These are phyloP conservation scores for Nicotiana noctiflora DNA, from an alignment of 257 asterid species.

Conservation along the genomic window DNA sequence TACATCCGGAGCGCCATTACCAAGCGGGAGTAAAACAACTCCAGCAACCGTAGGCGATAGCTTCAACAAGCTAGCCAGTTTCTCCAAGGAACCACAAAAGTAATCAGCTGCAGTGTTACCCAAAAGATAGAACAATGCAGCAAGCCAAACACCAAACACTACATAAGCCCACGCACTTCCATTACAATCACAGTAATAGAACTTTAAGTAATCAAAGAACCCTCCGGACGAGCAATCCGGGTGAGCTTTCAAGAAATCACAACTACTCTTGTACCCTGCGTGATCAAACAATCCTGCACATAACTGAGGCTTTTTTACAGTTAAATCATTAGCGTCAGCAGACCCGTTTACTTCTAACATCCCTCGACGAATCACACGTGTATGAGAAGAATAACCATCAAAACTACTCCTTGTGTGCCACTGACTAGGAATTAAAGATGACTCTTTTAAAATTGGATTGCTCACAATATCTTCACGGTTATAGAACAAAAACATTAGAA, in stretches of 20 bases:
- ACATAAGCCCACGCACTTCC: constrained; percentile 62
- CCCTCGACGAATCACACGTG: constrained; percentile 29
- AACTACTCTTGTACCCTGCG: constrained; percentile 49
- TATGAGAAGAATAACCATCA: background rate
- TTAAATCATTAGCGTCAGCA: constrained; percentile 31
- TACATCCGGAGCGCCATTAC: constrained; percentile 98
- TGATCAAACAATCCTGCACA: constrained; percentile 72
- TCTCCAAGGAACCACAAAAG: constrained; percentile 82
- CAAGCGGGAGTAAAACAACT: constrained; percentile 88
- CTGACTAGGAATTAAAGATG: constrained; percentile 21
- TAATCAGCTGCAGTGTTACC: constrained; percentile 98
- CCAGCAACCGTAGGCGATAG: constrained; percentile 95
- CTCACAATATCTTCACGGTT: constrained; percentile 35
- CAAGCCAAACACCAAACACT: constrained; percentile 69
- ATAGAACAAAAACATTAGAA: constrained; percentile 44
- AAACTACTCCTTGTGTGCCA: constrained; percentile 37
- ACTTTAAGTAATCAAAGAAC: constrained; percentile 56
- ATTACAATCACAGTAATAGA: constrained; percentile 67
- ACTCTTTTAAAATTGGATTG: constrained; percentile 26
- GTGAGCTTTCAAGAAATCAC: constrained; percentile 74
- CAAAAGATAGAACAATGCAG: constrained; percentile 78
- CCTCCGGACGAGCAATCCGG: constrained; percentile 62
- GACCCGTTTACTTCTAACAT: constrained; percentile 39
- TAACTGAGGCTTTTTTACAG: constrained; percentile 26
- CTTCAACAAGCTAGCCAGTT: constrained; percentile 67